Conservation (phyloP, 2,329 filamentous ascomycete genomes). For the Huntiella omanensis region DNA sequence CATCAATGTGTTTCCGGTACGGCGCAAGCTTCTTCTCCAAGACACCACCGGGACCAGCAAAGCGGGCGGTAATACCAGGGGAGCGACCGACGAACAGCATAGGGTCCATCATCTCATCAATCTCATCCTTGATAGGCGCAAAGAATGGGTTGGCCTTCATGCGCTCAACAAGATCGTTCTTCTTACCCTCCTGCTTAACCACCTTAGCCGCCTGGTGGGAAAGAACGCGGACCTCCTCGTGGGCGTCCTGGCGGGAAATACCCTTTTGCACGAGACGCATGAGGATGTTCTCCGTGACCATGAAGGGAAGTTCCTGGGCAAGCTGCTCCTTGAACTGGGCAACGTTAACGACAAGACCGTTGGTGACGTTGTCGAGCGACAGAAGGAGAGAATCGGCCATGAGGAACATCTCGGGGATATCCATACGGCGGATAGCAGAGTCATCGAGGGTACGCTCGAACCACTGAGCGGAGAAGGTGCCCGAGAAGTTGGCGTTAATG, state of each 20-base stretch:
- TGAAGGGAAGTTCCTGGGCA: conserved; percentile 68
- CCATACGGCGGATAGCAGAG: conserved; percentile 43
- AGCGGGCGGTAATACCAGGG: conserved; percentile 26
- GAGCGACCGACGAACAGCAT: conserved; percentile 31
- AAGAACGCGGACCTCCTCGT: conserved; percentile 73
- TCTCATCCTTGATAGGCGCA: conserved; percentile 46
- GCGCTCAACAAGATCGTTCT: conserved; percentile 66
- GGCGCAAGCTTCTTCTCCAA: conserved; percentile 22
- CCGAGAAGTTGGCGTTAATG: conserved; percentile 19
- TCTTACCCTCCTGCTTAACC: conserved; percentile 25
- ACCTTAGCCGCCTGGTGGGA: conserved; percentile 55
- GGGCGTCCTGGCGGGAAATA: conserved; percentile 57
- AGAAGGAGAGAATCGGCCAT: conserved; percentile 50
- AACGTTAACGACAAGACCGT: conserved; percentile 63
- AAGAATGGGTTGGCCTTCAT: conserved; percentile 61
- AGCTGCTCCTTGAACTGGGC: conserved; percentile 48
- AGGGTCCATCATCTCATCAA: conserved; percentile 49
- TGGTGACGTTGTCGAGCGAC: conserved; percentile 46
- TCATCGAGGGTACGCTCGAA: conserved; percentile 59
- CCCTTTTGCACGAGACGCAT: conserved; percentile 60
- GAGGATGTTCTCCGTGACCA: conserved; percentile 51
- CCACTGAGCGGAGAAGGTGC: conserved; percentile 19
- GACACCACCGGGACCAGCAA: conserved; percentile 22
- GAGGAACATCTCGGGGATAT: conserved; percentile 48
- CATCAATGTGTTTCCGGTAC: conserved; percentile 20